Percentiles rank a stretch among this genome's conserved stretches.
These are phyloP conservation scores for Suillus bovinus DNA, from an alignment of 768 basidiomycete genomes.

Conservation along the genomic window DNA sequence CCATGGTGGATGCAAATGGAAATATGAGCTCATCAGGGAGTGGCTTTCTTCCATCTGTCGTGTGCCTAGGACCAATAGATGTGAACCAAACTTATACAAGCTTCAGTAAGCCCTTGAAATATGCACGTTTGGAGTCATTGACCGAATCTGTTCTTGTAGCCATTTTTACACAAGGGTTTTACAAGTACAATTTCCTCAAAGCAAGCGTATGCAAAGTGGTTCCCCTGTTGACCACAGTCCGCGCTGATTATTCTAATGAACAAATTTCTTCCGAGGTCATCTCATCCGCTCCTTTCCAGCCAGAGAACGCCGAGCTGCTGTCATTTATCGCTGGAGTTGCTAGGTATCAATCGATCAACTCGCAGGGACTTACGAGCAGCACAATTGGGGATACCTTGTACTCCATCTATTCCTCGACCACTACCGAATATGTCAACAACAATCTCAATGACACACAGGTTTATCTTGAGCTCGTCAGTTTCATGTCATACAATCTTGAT, in stretches of 20 bases:
- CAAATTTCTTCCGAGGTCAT: not conserved
- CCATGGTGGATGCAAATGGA: constrained; percentile 2
- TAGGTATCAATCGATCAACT: constrained; percentile 10
- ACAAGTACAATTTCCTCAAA: constrained; percentile 12
- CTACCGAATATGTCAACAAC: not conserved
- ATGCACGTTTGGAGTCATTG: not conserved
- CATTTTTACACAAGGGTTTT: constrained; percentile 5
- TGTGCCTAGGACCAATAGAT: constrained; percentile 11
- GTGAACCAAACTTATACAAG: not conserved
- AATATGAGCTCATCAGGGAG: not conserved
- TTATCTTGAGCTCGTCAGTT: constrained; percentile 1
- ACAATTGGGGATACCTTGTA: constrained; percentile 21
- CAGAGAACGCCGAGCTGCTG: constrained; percentile 11
- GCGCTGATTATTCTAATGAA: constrained; percentile 7
- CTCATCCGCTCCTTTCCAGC: not conserved
- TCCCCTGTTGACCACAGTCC: constrained; percentile 12
- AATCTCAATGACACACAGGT: constrained; percentile 1
- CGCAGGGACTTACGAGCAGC: constrained; percentile 19
- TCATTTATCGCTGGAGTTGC: constrained; percentile 15
- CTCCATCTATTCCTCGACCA: constrained; percentile 10
- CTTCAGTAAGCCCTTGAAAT: constrained; percentile 10
- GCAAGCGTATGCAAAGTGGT: constrained; percentile 13
- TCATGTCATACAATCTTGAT: not conserved
- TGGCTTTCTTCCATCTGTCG: constrained; percentile 12
- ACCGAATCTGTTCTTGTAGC: not conserved